Evolutionary conservation across 1,284 basidiomycete genomes (phyloP), one percentile per base, ranked within the genome.

Genomic region (Microbotryum lychnidis-dioicae): DNA sequence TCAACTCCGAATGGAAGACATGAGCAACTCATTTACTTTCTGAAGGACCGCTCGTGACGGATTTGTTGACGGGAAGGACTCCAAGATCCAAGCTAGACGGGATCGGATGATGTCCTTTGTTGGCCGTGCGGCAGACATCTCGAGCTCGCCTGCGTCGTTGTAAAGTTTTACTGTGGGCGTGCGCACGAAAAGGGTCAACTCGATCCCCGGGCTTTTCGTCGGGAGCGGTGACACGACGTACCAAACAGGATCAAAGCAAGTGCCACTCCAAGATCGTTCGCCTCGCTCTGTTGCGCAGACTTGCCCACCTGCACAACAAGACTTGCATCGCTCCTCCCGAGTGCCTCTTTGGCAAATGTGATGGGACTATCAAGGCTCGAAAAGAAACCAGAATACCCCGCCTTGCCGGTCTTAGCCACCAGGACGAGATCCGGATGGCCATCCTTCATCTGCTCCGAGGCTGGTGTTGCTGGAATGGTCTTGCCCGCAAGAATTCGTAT

Each of bases 11-110:
- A 16, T 50, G 10, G 48, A 50, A 14, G 27, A 31, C 44, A 71
- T 64, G 4, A 71, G 37, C 14, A 57, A 67, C 21, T 65, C 63
- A 54, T 72, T 72, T 45, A 69, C 64, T 2, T 64, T 51, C 33
- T 70, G 68, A 33, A 72, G 63, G 3, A 67, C 60, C 12, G 62
- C 59, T 21, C 68, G 64, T 3, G 65, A 68, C 2, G 71, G 71
- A 50, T 70, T 70, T 50, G 70, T 50, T 7, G 63, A 57, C 6
- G 64, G 60, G 46, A 67, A 64, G 8, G 48, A 57, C 29, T 62
- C 65, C 49, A 72, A 58, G 47, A 72, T 61, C 69, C 68, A 70
- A 55, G 71, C 63, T 2, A 71, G 56, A 12, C 69, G 60, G 2
- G 53, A 46, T 0, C 66, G 56, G 29, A 72, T 65, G 14, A 57